Percentiles rank a stretch among this genome's conserved stretches.
phyloP scores from a whole-genome alignment of 148 eudicot species.

The Linanthus parryae region DNA sequence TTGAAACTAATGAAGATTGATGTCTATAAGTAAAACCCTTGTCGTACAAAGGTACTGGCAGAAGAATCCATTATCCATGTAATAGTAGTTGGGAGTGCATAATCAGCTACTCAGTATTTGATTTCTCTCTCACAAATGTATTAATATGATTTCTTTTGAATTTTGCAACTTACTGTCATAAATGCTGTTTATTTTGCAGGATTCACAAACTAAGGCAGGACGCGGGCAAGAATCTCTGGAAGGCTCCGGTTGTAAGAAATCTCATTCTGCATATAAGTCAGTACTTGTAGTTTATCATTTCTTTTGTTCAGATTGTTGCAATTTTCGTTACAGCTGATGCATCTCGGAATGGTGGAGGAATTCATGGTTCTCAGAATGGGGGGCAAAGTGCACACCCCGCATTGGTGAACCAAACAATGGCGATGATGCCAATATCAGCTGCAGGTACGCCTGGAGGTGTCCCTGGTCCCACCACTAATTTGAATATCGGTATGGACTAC shows the following conservation, averaged over 20 bases:
- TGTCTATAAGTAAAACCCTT: no score
- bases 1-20: no score
- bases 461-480: constrained; percentile 82
- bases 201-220: constrained; percentile 60
- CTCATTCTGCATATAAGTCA: constrained; percentile 11
- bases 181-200: constrained; percentile 47
- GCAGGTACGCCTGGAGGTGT: constrained; percentile 50
- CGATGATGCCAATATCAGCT: constrained; percentile 57
- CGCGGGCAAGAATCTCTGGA: constrained; percentile 54
- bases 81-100: no score
- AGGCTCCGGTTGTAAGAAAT: constrained; percentile 32
- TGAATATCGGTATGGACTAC: constrained; percentile 97
- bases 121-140: no score
- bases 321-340: constrained; percentile 40
- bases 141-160: no score
- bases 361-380: constrained; percentile 65
- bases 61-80: no score
- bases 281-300: neutral
- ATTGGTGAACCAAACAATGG: constrained; percentile 51
- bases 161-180: no score
- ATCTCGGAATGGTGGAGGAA: constrained; percentile 66
- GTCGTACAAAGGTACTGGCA: no score
- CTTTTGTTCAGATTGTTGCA: constrained; percentile 6
- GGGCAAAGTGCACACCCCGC: constrained; percentile 44
- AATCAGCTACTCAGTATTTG: no score